Percentiles rank a stretch among this genome's conserved stretches.
phyloP scores from a whole-genome alignment of 148 eudicot species.

The Persicaria tinctoria region DNA sequence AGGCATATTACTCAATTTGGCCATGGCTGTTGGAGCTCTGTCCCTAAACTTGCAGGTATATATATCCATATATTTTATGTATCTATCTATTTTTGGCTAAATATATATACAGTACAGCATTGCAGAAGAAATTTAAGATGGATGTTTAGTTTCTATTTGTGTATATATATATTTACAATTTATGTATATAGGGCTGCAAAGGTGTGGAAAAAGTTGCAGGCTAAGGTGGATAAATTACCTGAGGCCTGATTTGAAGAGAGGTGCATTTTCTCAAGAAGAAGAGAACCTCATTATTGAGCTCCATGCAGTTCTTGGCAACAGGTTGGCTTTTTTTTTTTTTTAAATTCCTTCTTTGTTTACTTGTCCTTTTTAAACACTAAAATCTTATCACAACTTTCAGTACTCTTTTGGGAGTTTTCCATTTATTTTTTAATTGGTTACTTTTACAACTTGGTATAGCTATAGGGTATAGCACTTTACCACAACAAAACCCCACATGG shows the following conservation, averaged over 20 bases:
- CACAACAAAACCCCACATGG: not conserved
- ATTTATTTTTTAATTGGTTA: not conserved
- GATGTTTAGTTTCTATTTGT: too few species aligned
- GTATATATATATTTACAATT: not conserved
- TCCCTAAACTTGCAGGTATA: slow-evolving; percentile 89
- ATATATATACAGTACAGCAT: not conserved
- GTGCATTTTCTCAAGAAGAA: slow-evolving; percentile 80
- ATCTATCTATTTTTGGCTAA: not conserved
- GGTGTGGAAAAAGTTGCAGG: slow-evolving; percentile 97
- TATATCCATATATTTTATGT: not conserved
- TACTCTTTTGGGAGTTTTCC: not conserved
- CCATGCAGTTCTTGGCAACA: slow-evolving; percentile 86
- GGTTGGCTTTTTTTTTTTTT: slow-evolving; percentile 26
- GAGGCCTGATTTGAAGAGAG: slow-evolving; percentile 91
- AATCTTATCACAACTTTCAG: not conserved
- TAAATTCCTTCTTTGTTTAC: not conserved
- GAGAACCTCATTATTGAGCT: slow-evolving; percentile 82
- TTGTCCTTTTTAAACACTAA: not conserved
- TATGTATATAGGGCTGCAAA: slow-evolving; percentile 55
- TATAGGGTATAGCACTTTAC: not conserved
- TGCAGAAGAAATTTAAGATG: not conserved
- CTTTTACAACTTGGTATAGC: not conserved
- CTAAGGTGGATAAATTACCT: slow-evolving; percentile 90
- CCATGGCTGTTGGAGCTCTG: slow-evolving; percentile 98
- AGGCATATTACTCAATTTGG: slow-evolving; percentile 74